These are phyloP conservation scores for Athelia psychrophila DNA, from an alignment of 1,284 basidiomycete genomes.

Conservation along the genomic window DNA sequence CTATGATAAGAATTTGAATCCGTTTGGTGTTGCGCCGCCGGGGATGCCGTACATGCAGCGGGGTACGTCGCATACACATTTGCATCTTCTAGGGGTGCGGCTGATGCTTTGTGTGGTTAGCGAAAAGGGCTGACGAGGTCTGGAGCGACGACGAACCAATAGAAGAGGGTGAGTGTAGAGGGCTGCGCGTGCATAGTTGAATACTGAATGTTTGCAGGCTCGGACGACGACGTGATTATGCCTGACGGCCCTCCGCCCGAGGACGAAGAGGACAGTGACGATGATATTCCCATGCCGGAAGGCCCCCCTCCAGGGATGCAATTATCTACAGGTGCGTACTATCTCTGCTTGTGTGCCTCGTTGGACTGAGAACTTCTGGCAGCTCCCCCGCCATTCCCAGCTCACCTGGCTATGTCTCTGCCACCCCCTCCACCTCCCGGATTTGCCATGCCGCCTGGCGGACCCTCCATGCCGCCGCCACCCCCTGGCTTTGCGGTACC, in stretches of 20 bases:
- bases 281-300: constrained; percentile 86
- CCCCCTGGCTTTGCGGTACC: constrained; percentile 23
- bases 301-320: constrained; percentile 62
- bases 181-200: not conserved
- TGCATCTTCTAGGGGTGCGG: constrained; percentile 1
- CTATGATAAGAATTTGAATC: constrained; percentile 92
- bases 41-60: constrained; percentile 93
- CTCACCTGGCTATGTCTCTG: constrained; percentile 5
- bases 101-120: constrained; percentile 28
- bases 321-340: constrained; percentile 16
- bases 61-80: constrained; percentile 45
- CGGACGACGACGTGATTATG: constrained; percentile 63
- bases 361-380: not conserved
- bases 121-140: constrained; percentile 58
- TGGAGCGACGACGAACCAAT: constrained; percentile 52
- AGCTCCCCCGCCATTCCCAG: constrained; percentile 4
- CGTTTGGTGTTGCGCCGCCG: constrained; percentile 92
- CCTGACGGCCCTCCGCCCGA: constrained; percentile 76
- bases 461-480: constrained; percentile 29
- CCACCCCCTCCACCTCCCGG: constrained; percentile 18
- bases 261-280: constrained; percentile 54
- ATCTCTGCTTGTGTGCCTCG: not conserved
- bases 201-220: constrained; percentile 3
- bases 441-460: constrained; percentile 27
- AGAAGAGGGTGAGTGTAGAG: constrained; percentile 34